Percentiles rank a stretch among this genome's conserved stretches.
phyloP scores from a whole-genome alignment of 2,329 filamentous ascomycete species.

The Ceratocystis lukuohia region DNA sequence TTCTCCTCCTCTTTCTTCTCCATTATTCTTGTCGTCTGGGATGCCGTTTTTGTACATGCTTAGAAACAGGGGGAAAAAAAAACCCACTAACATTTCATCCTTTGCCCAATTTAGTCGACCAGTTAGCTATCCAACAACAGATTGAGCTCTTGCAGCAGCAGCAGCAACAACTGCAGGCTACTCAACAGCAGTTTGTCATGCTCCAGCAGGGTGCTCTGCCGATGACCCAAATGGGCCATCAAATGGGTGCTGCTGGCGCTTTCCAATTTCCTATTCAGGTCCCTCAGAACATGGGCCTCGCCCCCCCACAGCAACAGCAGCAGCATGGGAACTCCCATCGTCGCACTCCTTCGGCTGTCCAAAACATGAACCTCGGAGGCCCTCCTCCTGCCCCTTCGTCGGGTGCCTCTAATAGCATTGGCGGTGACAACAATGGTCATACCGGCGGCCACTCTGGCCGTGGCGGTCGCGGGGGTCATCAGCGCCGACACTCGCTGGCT shows the following conservation, averaged over 20 bases:
- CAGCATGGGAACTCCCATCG: conserved; percentile 76
- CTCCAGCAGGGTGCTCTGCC: conserved; percentile 87
- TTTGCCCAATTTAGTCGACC: conserved; percentile 56
- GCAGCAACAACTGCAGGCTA: conserved; percentile 92
- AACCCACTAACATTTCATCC: neutral
- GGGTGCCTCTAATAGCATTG: conserved; percentile 77
- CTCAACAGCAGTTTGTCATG: conserved; percentile 93
- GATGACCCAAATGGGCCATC: conserved; percentile 58
- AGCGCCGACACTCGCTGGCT: conserved; percentile 86
- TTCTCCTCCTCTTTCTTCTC: neutral
- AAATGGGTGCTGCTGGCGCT: conserved; percentile 64
- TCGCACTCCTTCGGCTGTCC: conserved; percentile 93
- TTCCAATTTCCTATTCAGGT: conserved; percentile 83
- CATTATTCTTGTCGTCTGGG: neutral
- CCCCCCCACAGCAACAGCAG: conserved; percentile 61
- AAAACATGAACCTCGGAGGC: conserved; percentile 71
- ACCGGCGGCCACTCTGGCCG: conserved; percentile 53
- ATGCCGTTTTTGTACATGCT: neutral
- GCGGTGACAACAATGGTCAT: conserved; percentile 48
- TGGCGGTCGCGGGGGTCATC: conserved; percentile 71
- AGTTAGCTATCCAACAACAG: conserved; percentile 93
- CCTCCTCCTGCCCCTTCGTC: conserved; percentile 84
- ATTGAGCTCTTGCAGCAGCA: conserved; percentile 95
- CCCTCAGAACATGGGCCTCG: conserved; percentile 52
- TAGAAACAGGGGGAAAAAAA: neutral